Evolutionary conservation across 371 early-diverging fungal species (phyloP).

Genomic region (Syncephalis plumigaleata): DNA sequence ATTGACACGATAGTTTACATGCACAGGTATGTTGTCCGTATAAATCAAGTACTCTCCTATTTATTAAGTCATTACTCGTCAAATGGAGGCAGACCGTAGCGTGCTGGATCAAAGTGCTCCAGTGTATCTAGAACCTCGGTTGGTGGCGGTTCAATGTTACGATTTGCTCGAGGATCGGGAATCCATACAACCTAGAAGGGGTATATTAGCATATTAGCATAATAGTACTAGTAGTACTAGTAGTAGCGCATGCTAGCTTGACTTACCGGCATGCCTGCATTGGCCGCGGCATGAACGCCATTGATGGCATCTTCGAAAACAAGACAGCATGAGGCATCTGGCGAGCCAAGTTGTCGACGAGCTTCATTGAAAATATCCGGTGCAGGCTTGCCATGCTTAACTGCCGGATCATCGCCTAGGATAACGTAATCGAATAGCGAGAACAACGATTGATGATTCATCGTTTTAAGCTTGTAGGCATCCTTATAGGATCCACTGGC

Average conservation of each 20-base stretch:
- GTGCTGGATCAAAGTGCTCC: slow-evolving; percentile 47
- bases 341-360: slow-evolving; percentile 22
- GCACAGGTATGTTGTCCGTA: too few relatives aligned
- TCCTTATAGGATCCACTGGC: slow-evolving; percentile 64
- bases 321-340: slow-evolving; percentile 42
- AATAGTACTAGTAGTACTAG: background rate
- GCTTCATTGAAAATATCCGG: slow-evolving; percentile 83
- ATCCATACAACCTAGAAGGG: slow-evolving; percentile 48
- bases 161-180: slow-evolving; percentile 37
- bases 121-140: slow-evolving; percentile 31
- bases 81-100: slow-evolving; percentile 19
- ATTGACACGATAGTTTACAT: too few relatives aligned
- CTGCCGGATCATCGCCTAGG: slow-evolving; percentile 70
- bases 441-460: slow-evolving; percentile 51
- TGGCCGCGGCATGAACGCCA: slow-evolving; percentile 68
- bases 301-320: slow-evolving; percentile 85
- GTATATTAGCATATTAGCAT: background rate
- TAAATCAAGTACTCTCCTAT: too few relatives aligned
- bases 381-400: slow-evolving; percentile 67
- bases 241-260: background rate
- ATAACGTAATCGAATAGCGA: slow-evolving; percentile 57
- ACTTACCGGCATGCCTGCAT: slow-evolving; percentile 64
- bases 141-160: slow-evolving; percentile 19
- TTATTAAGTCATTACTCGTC: slow-evolving; percentile 2
- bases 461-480: slow-evolving; percentile 60